phyloP scores from a whole-genome alignment of 257 asterid species.

The Primulina tabacum region DNA sequence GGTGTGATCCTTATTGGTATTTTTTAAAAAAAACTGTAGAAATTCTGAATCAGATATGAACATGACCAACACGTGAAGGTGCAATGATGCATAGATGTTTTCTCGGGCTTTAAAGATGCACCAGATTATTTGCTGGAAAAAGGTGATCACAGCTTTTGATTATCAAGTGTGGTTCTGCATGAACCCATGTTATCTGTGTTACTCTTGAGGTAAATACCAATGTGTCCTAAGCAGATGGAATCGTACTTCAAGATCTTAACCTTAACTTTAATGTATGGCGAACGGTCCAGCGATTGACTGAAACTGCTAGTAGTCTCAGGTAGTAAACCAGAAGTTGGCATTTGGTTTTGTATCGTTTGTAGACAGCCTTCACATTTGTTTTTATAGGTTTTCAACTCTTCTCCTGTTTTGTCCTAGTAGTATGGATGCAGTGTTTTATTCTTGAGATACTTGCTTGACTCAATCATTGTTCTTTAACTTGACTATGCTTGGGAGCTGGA shows the following conservation, averaged over 20 bases:
- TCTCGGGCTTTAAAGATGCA: not conserved
- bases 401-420: not conserved
- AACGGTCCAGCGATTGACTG: not conserved
- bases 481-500: not conserved
- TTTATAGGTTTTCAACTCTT: not conserved
- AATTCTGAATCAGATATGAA: not conserved
- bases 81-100: not conserved
- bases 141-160: not conserved
- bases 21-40: not conserved
- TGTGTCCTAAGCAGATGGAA: not conserved
- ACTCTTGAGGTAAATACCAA: not conserved
- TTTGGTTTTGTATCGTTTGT: not conserved
- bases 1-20: not conserved
- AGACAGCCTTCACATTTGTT: not conserved
- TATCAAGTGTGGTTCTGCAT: not conserved
- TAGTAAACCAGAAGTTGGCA: not conserved
- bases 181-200: not conserved
- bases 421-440: not conserved
- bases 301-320: not conserved
- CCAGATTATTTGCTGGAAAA: not conserved
- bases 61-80: not conserved
- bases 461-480: not conserved
- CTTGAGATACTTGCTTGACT: not conserved
- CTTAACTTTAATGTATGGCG: not conserved
- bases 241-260: not conserved